Conservation (phyloP, 352 stramenopile species). For the Phytophthora boehmeriae region DNA sequence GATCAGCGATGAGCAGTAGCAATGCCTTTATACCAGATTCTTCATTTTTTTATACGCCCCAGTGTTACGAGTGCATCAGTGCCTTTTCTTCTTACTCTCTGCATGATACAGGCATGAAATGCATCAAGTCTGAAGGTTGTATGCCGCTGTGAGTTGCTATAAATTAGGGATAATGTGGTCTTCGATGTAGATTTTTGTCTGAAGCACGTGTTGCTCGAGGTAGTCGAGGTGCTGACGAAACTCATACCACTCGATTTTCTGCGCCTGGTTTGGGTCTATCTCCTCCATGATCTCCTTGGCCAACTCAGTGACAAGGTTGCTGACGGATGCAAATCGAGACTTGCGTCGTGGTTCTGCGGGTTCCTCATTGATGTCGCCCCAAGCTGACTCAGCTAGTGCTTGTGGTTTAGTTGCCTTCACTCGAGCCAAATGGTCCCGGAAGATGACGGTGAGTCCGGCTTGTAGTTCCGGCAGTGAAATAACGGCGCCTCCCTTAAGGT, state of each 20-base stretch:
- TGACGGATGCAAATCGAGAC: slow-evolving; percentile 40
- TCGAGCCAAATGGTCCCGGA: slow-evolving; percentile 28
- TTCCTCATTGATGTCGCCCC: slow-evolving; percentile 26
- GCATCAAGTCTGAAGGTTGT: no score
- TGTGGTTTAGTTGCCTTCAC: slow-evolving; percentile 14
- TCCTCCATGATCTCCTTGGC: slow-evolving; percentile 63
- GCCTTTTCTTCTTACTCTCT: neutral
- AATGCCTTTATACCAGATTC: slow-evolving; percentile 35
- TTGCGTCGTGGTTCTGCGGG: slow-evolving; percentile 19
- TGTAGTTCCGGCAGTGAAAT: slow-evolving; percentile 62
- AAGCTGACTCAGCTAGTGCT: slow-evolving; percentile 25
- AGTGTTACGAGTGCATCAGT: neutral
- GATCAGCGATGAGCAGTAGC: slow-evolving; percentile 7
- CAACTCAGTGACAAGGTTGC: slow-evolving; percentile 46
- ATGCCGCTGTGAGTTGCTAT: no score
- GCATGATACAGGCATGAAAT: no score
- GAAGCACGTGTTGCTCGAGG: slow-evolving; percentile 53
- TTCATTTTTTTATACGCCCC: slow-evolving; percentile 8
- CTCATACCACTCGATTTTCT: slow-evolving; percentile 76
- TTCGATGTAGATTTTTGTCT: slow-evolving; percentile 64
- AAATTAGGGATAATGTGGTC: slow-evolving; percentile 30
- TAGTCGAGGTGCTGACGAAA: slow-evolving; percentile 79
- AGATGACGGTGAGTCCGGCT: slow-evolving; percentile 45
- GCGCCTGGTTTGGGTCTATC: slow-evolving; percentile 62
- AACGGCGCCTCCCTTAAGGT: slow-evolving; percentile 62